Base-by-base conservation (phyloP, 73 alveolate genomes). In the Symbiodinium pilosum region DNA sequence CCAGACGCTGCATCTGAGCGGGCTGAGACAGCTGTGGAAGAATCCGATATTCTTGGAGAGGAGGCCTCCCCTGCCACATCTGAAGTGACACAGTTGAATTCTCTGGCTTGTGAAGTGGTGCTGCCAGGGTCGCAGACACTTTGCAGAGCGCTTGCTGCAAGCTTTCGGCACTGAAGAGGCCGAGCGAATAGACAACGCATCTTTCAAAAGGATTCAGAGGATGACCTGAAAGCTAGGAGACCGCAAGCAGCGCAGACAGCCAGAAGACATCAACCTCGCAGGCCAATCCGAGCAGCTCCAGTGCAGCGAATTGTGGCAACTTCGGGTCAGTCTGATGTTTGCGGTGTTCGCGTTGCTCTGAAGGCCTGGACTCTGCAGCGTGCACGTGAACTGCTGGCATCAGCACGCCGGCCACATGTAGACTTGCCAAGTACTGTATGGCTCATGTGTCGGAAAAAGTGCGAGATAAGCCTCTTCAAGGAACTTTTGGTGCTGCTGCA, bases 351-450 rank as follows among this genome's bases (percentile, higher is more conserved):
- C n/a, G n/a, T n/a, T n/a, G n/a, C n/a, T 14, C 14, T 47, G 81
- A 64, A 64, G 81, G 81, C 81, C 20, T 64, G 81, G 81, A 64
- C 81, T 64, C 30, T 64, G 18, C 81, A n/a, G 38, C 81, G 81
- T 64, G 81, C 81, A 12, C 81, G 81, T 20, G 81, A 20, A 28
- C 81, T 64, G 24, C 81, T 64, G 32, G 81, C 81, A 64, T 64
- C 81, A 4, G 81, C 12, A 38, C 38, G 2, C 34, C 34, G 81
- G 81, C 26, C 73, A n/a, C 81, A 64, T n/a, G 38, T 11, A 11
- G 73, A 7, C 71, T n/a, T n/a, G n/a, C n/a, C n/a, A n/a, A n/a
- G n/a, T n/a, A n/a, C n/a, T n/a, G n/a, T n/a, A n/a, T n/a, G 59
- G 59, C 14, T 47, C 6, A 6, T 47, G 59, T 47, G 14, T 14